Evolutionary conservation across 2,329 filamentous ascomycete species (phyloP).

Genomic region (Colletotrichum truncatum): DNA sequence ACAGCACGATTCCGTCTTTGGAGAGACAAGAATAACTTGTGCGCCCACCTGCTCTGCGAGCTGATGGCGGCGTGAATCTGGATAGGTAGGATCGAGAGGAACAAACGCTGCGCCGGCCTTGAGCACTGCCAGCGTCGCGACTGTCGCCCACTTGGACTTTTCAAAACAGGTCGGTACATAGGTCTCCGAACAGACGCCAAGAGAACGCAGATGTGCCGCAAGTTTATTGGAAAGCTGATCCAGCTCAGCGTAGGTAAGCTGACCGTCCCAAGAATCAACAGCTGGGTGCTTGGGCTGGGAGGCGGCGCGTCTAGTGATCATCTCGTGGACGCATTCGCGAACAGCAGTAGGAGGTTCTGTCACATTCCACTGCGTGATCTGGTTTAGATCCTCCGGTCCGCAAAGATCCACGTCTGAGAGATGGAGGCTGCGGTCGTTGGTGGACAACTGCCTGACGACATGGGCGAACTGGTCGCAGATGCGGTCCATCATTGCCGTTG

Average conservation of each 20-base stretch:
- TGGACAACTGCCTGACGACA: not conserved
- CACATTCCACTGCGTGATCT: not conserved
- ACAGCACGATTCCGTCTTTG: not conserved
- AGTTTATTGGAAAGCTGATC: not conserved
- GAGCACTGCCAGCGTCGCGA: not conserved
- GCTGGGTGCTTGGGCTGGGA: not conserved
- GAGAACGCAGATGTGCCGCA: not conserved
- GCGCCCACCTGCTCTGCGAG: too few species aligned
- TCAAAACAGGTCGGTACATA: not conserved
- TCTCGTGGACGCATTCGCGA: not conserved
- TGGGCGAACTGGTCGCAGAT: not conserved
- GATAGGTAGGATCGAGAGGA: not conserved
- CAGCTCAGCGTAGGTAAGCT: slow-evolving; percentile 3
- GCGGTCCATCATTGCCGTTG: not conserved
- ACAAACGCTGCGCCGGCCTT: slow-evolving; percentile 2
- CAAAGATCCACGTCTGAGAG: not conserved
- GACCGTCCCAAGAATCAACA: not conserved
- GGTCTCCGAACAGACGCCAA: not conserved
- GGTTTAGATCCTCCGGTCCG: not conserved
- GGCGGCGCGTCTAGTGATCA: not conserved
- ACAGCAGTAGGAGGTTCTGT: not conserved
- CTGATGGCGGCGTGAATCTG: not conserved
- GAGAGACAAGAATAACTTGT: not conserved
- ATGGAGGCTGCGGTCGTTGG: not conserved
- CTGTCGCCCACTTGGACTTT: not conserved